Evolutionary conservation across 805 yeast species (phyloP), one percentile per base, ranked within the genome.

Genomic region (Metschnikowia peoriensis): DNA sequence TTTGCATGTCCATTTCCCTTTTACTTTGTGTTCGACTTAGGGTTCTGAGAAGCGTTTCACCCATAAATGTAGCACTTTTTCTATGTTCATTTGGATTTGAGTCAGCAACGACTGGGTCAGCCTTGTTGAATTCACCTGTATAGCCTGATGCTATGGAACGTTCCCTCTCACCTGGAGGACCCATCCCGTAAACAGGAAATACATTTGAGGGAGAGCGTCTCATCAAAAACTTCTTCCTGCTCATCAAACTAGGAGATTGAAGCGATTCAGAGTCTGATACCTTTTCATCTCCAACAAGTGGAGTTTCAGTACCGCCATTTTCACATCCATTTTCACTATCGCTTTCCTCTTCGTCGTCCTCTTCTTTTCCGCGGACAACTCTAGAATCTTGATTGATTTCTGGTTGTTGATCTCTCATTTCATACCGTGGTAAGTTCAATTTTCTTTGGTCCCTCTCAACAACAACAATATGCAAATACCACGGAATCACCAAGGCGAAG

Each of bases 151-250:
- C 89, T 49, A 87, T 83, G 0, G 85, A 73, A 43, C 69, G 70
- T 59, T 87, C 92, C 49, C 79, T 70, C 28, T 66, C 68, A 41
- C 80, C 65, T 2, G 93, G 87, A 10, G 73, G 75, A 1, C 89
- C 91, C 93, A 88, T 86, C 1, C 89, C 93, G 59, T 75, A 75
- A 1, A 88, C 92, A 0, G 96, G 94, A 68, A 87, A 88, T 1
- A 87, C 91, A 54, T 89, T 89, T 28, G 81, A 81, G 4, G 93
- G 96, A 1, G 91, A 49, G 35, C 52, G 45, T 28, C 37, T 28
- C 38, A 50, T 15, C 12, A 41, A 12, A 16, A 28, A n/a, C n/a
- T 17, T 47, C 32, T 35, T 38, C 7, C 22, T 32, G 39, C 49
- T 45, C 34, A 17, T 29, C 27, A 41, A 32, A 29, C 52, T 32